Evolutionary conservation across 2,329 filamentous ascomycete species (phyloP).

Genomic region (Dissoconium aciculare): DNA sequence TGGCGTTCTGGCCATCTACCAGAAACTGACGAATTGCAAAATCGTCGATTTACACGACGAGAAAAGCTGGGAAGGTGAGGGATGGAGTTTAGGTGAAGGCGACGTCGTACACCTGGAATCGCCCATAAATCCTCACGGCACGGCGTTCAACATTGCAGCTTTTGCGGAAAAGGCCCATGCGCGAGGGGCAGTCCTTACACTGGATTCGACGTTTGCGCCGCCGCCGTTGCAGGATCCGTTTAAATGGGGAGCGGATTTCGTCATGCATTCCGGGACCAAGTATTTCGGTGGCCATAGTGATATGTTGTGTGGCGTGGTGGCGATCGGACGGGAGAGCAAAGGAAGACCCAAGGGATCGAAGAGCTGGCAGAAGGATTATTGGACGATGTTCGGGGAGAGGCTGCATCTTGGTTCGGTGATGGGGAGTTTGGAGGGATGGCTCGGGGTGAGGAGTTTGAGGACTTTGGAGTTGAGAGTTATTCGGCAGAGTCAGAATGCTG

Average conservation of each 20-base stretch:
- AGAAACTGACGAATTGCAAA: constrained; percentile 60
- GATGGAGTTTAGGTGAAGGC: constrained; percentile 51
- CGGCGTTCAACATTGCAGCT: constrained; percentile 54
- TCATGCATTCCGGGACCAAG: constrained; percentile 91
- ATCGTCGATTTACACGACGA: constrained; percentile 48
- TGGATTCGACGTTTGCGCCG: constrained; percentile 87
- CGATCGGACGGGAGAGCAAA: constrained; percentile 36
- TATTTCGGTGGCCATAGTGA: constrained; percentile 94
- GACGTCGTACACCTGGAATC: constrained; percentile 89
- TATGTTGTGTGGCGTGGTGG: constrained; percentile 74
- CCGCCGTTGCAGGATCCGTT: constrained; percentile 84
- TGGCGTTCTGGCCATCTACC: constrained; percentile 60
- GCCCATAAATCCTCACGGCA: constrained; percentile 79
- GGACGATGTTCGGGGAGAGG: constrained; percentile 50
- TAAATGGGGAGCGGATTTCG: constrained; percentile 60
- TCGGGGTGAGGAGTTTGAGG: constrained; percentile 71
- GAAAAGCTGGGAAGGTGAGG: constrained; percentile 34
- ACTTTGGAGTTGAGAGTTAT: constrained; percentile 72
- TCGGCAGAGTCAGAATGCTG: constrained; percentile 59
- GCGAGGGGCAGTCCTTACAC: constrained; percentile 59
- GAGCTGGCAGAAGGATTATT: constrained; percentile 38
- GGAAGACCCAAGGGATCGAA: background rate
- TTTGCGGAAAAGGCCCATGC: constrained; percentile 60
- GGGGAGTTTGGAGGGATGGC: constrained; percentile 82
- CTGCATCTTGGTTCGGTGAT: constrained; percentile 69